These are phyloP conservation scores for Gaultheria prostrata DNA, from an alignment of 148 eudicot genomes.

Conservation along the genomic window DNA sequence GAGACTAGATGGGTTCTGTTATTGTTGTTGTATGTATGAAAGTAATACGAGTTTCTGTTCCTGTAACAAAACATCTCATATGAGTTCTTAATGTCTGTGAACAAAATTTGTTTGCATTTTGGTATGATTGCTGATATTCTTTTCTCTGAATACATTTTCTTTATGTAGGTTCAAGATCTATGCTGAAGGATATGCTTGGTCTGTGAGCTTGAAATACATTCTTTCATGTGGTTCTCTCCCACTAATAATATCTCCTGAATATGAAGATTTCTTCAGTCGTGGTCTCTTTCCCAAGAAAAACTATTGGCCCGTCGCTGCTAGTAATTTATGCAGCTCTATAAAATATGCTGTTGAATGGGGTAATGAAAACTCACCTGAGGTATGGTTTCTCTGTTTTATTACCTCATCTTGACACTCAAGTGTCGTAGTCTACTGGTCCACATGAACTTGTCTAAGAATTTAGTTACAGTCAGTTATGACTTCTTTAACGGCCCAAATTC, in stretches of 20 bases:
- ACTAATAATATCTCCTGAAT: slow-evolving; percentile 63
- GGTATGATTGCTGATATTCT: background rate
- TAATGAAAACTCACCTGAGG: slow-evolving; percentile 52
- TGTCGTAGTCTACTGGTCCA: background rate
- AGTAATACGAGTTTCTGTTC: background rate
- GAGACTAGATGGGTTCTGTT: too few relatives aligned
- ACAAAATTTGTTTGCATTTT: background rate
- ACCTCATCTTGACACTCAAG: slow-evolving; percentile 7
- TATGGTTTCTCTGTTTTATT: slow-evolving; percentile 15
- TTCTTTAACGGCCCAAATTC: background rate
- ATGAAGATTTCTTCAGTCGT: slow-evolving; percentile 80
- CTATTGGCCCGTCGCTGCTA: slow-evolving; percentile 67
- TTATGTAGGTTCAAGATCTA: slow-evolving; percentile 78
- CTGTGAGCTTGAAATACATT: slow-evolving; percentile 90
- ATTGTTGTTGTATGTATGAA: too few relatives aligned
- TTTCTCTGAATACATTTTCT: background rate
- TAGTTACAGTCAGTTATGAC: background rate
- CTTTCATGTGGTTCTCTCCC: slow-evolving; percentile 78
- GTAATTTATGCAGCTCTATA: slow-evolving; percentile 54
- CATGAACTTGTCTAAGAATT: background rate
- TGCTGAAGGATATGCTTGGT: slow-evolving; percentile 98
- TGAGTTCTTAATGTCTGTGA: background rate
- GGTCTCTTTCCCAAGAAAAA: slow-evolving; percentile 65
- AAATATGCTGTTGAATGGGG: slow-evolving; percentile 81
- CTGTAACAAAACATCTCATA: background rate